Base-by-base conservation (phyloP, 2,329 filamentous ascomycete genomes). In the Hypomyces rosellus region DNA sequence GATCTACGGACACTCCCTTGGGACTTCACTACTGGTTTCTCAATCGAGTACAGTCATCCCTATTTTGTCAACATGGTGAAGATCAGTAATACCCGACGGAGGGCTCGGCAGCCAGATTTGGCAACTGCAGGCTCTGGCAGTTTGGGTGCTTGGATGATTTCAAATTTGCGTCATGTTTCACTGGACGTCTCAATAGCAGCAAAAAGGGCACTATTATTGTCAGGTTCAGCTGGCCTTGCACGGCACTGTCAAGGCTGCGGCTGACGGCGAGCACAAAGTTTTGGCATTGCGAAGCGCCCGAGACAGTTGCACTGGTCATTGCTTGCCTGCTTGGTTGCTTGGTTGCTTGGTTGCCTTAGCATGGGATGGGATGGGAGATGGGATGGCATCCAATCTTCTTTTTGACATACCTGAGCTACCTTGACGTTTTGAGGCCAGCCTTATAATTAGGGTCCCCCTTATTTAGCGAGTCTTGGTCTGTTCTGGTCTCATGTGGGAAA, bases 261-360 rank as follows among this genome's bases (percentile, higher is more conserved):
- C 25, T 37, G 37, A 48, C 36, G 8, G n/a, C 46, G 37, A 42
- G 44, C 39, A 41, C 15, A 16, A 43, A 8, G 25, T 7, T 30
- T 39, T 43, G 44, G 49, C 46, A 46, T 43, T 20, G 34, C 11
- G 33, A 38, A 16, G 46, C 39, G 33, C 39, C 44, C 41, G 44
- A 51, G 43, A 51, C 49, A 20, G 44, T 46, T 39, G 20, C 25
- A 11, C 30, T 33, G 39, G 33, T 45, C 20, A 3, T 6, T 13
- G 39, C 15, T 13, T 13, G 20, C 20, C n/a, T 13, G 39, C 15
- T 13, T 13, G 20, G 3, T 6, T 13, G 39, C 15, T 13, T 13
- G 20, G 3, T 6, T 13, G 39, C 15, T 13, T 13, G 20, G 3
- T 20, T 20, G 20, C 20, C 20, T 30, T 20, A 15, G 25, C 25